phyloP scores from a whole-genome alignment of 768 basidiomycete genomes.

The Podaxis carcinomalis region DNA sequence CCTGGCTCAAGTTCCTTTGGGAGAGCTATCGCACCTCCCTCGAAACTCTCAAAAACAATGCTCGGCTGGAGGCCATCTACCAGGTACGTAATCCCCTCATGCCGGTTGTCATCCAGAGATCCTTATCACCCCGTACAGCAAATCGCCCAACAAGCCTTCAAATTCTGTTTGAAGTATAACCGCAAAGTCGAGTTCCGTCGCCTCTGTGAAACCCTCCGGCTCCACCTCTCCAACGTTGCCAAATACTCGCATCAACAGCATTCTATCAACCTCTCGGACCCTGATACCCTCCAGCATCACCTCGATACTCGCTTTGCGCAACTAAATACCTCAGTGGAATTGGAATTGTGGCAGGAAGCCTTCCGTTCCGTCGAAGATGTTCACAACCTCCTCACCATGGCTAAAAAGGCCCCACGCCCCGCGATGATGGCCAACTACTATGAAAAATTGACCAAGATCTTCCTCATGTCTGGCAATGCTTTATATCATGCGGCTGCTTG shows the following conservation, averaged over 20 bases:
- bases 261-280: conserved; percentile 91
- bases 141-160: conserved; percentile 96
- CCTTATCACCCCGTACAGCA: conserved; percentile 42
- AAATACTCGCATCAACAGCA: conserved; percentile 95
- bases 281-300: conserved; percentile 92
- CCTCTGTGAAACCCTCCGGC: conserved; percentile 91
- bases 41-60: conserved; percentile 95
- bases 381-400: conserved; percentile 90
- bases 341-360: conserved; percentile 98
- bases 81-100: conserved; percentile 52
- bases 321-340: conserved; percentile 93
- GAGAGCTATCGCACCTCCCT: conserved; percentile 95
- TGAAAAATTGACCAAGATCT: conserved; percentile 95
- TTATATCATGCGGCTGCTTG: conserved; percentile 97
- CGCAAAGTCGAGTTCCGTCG: conserved; percentile 97
- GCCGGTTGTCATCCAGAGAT: background rate
- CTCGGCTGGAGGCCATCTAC: conserved; percentile 87
- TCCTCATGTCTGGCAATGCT: conserved; percentile 91
- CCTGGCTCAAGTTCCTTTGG: conserved; percentile 99
- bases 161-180: conserved; percentile 90
- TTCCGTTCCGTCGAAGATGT: conserved; percentile 99
- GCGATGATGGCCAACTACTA: conserved; percentile 99
- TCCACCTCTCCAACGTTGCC: conserved; percentile 90
- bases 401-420: conserved; percentile 88
- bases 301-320: conserved; percentile 97